These are phyloP conservation scores for Candida coleopterorum DNA, from an alignment of 805 yeast species.

Conservation along the genomic window DNA sequence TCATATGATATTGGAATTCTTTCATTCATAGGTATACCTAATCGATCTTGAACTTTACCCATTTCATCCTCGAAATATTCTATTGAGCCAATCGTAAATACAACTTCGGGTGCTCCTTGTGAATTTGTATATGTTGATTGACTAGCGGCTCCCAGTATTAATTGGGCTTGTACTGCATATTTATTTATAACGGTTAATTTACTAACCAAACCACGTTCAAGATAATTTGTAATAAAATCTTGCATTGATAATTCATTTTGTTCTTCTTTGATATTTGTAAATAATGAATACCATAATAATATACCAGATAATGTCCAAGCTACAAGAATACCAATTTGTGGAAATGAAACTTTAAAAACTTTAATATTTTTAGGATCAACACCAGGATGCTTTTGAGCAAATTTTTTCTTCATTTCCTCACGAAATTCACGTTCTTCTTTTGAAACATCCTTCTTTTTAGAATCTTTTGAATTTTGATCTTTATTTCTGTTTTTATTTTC, in stretches of 20 bases:
- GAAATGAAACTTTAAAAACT: conserved; percentile 20
- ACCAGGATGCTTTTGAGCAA: conserved; percentile 26
- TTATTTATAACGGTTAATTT: conserved; percentile 70
- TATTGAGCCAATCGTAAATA: conserved; percentile 84
- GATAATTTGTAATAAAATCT: conserved; percentile 75
- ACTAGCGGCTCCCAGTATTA: conserved; percentile 43
- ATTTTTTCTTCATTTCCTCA: conserved; percentile 28
- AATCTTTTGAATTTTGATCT: neutral
- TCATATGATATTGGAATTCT: conserved; percentile 74
- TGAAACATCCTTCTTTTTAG: neutral
- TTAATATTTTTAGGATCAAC: conserved; percentile 27
- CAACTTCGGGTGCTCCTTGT: conserved; percentile 43
- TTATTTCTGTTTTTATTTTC: conserved; percentile 1
- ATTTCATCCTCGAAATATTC: conserved; percentile 82
- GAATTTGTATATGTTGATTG: conserved; percentile 35
- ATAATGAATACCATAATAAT: conserved; percentile 7
- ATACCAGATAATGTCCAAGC: conserved; percentile 6
- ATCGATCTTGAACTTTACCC: conserved; percentile 63
- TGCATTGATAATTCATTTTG: conserved; percentile 53
- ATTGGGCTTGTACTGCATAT: conserved; percentile 64
- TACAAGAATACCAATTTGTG: conserved; percentile 8
- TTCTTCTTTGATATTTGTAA: neutral
- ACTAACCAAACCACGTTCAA: conserved; percentile 75
- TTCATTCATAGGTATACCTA: conserved; percentile 62
- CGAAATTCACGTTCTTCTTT: conserved; percentile 9